These are phyloP conservation scores for Solanum lignicaule DNA, from an alignment of 257 asterid genomes.

Conservation along the genomic window DNA sequence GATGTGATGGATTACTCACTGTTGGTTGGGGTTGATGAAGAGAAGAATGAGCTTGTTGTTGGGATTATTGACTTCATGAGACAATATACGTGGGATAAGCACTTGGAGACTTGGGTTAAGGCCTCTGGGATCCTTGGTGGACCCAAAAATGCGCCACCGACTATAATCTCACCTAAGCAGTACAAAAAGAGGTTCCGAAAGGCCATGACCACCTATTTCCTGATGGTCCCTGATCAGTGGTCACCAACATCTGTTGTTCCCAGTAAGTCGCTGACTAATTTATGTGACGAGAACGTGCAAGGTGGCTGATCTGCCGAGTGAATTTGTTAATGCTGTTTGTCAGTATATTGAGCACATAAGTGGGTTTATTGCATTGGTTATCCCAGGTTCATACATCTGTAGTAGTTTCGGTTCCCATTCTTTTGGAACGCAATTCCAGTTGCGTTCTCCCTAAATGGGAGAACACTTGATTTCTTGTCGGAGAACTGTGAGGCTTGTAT, in stretches of 20 bases:
- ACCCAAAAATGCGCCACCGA: conserved; percentile 66
- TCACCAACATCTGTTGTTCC: conserved; percentile 49
- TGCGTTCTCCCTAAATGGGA: conserved; percentile 11
- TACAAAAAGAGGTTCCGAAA: conserved; percentile 92
- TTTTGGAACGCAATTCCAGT: conserved; percentile 30
- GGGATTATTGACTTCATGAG: conserved; percentile 98
- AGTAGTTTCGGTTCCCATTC: conserved; percentile 20
- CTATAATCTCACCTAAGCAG: conserved; percentile 87
- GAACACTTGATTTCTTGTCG: conserved; percentile 16
- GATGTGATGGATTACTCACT: conserved; percentile 96
- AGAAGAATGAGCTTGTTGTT: conserved; percentile 84
- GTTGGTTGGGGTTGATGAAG: conserved; percentile 84
- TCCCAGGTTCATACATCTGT: conserved; percentile 13
- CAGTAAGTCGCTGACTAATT: conserved; percentile 54
- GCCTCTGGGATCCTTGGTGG: conserved; percentile 95
- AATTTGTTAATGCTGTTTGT: conserved; percentile 5
- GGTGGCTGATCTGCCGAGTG: conserved; percentile 8
- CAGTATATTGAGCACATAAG: conserved; percentile 16
- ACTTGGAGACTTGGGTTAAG: conserved; percentile 93
- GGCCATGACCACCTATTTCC: conserved; percentile 87
- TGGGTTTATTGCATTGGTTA: conserved; percentile 13
- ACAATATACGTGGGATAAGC: conserved; percentile 98
- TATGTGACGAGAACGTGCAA: conserved; percentile 40
- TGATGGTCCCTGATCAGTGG: conserved; percentile 98
- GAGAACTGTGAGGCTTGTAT: conserved; percentile 1